phyloP scores from a whole-genome alignment of 2,329 filamentous ascomycete species.

The Blastomyces percursus region DNA sequence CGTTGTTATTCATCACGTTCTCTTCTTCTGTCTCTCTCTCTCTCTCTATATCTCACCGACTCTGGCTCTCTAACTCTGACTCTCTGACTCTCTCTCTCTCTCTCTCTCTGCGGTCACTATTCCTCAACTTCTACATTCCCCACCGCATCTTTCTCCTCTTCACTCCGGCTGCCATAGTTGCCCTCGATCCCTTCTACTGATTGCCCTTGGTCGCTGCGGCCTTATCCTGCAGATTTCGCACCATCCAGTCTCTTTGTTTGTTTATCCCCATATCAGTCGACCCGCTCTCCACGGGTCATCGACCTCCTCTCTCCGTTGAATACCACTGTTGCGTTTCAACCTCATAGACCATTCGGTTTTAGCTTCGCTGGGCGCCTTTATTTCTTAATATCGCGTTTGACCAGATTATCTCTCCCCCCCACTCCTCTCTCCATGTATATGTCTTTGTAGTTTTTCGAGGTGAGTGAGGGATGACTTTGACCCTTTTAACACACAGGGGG shows the following conservation, averaged over 20 bases:
- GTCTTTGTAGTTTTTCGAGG: not conserved
- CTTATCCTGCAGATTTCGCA: not conserved
- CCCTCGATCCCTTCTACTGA: not conserved
- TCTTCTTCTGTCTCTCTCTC: not conserved
- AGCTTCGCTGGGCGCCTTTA: not conserved
- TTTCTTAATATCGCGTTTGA: not conserved
- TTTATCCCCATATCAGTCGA: not conserved
- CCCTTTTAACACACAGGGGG: not conserved
- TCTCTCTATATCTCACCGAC: not conserved
- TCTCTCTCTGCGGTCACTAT: not conserved
- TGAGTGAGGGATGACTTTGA: not conserved
- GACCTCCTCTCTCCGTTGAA: not conserved
- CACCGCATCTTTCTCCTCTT: not conserved
- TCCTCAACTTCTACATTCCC: not conserved
- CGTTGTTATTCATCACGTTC: constrained; percentile 2
- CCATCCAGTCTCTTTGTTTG: not conserved
- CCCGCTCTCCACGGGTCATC: not conserved
- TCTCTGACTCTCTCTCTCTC: not conserved
- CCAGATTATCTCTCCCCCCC: too few relatives aligned
- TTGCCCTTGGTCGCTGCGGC: not conserved
- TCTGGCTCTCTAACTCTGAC: not conserved
- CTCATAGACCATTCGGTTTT: not conserved
- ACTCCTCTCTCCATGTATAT: not conserved
- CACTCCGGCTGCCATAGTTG: not conserved
- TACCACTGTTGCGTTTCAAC: not conserved